Evolutionary conservation across 1,284 basidiomycete species (phyloP).

Genomic region (Marasmius oreades): DNA sequence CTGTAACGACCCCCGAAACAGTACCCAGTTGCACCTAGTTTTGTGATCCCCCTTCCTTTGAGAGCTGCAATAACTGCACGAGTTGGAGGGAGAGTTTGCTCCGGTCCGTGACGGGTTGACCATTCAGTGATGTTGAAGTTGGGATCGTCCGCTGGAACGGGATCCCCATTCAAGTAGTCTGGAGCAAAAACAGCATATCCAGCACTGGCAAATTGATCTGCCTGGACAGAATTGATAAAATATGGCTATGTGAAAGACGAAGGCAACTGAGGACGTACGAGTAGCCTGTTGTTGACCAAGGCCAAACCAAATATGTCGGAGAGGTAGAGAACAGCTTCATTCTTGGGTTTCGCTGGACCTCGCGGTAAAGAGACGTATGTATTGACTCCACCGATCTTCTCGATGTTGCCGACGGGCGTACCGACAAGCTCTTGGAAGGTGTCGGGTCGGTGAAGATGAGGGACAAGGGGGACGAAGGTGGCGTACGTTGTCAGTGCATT

Average conservation of each 20-base stretch:
- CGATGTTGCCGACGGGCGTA: conserved; percentile 13
- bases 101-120: conserved; percentile 20
- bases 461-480: neutral
- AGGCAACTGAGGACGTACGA: neutral
- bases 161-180: conserved; percentile 38
- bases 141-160: conserved; percentile 21
- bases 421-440: neutral
- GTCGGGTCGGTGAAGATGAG: neutral
- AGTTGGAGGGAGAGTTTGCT: conserved; percentile 24
- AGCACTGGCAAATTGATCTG: neutral
- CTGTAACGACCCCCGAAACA: conserved; percentile 27
- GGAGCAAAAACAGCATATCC: conserved; percentile 11
- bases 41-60: conserved; percentile 21
- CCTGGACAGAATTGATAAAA: neutral
- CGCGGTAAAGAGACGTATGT: conserved; percentile 37
- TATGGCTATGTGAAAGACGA: neutral
- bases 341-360: conserved; percentile 31
- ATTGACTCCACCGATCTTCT: conserved; percentile 32
- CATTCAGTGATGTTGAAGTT: conserved; percentile 18
- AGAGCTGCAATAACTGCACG: conserved; percentile 26
- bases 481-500: neutral
- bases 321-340: conserved; percentile 41
- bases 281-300: conserved; percentile 37
- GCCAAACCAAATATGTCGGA: conserved; percentile 45
- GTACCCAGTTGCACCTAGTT: conserved; percentile 25